Evolutionary conservation across 2,329 filamentous ascomycete genomes (phyloP).

Genomic region (Hymenoscyphus fraxineus): DNA sequence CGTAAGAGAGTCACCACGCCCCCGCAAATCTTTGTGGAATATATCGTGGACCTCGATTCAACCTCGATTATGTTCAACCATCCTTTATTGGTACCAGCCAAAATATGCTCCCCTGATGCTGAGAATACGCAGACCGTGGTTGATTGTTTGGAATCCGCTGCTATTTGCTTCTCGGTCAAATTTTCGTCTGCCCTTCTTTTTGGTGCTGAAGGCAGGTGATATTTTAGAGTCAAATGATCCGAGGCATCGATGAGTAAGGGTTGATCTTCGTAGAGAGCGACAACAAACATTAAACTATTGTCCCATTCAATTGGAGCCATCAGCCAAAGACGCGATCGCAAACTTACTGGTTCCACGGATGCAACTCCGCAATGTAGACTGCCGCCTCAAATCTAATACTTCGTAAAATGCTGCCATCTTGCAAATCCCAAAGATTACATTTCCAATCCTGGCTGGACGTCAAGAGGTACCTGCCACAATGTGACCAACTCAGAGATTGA

Average conservation of each 20-base stretch:
- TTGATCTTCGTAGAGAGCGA: slow-evolving; percentile 89
- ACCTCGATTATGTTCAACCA: slow-evolving; percentile 94
- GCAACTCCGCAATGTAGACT: slow-evolving; percentile 92
- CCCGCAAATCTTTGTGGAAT: slow-evolving; percentile 82
- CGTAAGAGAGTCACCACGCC: slow-evolving; percentile 86
- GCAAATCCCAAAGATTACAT: slow-evolving; percentile 90
- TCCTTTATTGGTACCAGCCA: slow-evolving; percentile 91
- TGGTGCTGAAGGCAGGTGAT: slow-evolving; percentile 75
- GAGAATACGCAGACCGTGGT: slow-evolving; percentile 93
- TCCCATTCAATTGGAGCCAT: slow-evolving; percentile 7
- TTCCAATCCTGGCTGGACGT: slow-evolving; percentile 96
- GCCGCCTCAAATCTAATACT: slow-evolving; percentile 89
- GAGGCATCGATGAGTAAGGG: slow-evolving; percentile 82
- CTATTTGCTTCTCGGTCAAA: slow-evolving; percentile 76
- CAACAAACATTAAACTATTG: slow-evolving; percentile 74
- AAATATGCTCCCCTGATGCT: slow-evolving; percentile 77
- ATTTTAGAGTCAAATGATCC: slow-evolving; percentile 65
- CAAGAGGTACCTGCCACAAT: slow-evolving; percentile 83
- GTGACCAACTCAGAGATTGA: slow-evolving; percentile 92
- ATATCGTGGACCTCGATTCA: slow-evolving; percentile 74
- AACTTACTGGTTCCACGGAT: slow-evolving; percentile 80
- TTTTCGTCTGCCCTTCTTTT: slow-evolving; percentile 70
- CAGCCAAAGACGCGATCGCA: neutral
- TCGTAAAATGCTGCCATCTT: slow-evolving; percentile 64
- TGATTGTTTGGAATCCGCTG: slow-evolving; percentile 90